These are phyloP conservation scores for Singerocomus inundabilis DNA, from an alignment of 1,284 basidiomycete genomes.

Conservation along the genomic window DNA sequence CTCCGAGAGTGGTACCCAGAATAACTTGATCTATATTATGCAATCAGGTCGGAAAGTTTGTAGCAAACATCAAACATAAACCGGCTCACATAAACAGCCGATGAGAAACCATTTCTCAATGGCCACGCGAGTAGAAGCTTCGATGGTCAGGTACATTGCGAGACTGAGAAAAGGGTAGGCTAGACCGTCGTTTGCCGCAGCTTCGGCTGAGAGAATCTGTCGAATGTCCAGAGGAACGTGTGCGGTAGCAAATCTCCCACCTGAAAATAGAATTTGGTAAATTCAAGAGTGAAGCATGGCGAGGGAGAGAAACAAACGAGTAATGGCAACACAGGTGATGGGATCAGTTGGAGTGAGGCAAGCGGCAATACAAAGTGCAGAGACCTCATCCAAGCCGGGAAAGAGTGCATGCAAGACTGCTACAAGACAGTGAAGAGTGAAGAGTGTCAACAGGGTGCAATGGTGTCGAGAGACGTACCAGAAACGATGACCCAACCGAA, in stretches of 20 bases:
- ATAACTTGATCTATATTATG: constrained; percentile 74
- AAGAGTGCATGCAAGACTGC: constrained; percentile 67
- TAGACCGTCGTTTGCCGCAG: constrained; percentile 83
- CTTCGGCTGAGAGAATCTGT: constrained; percentile 87
- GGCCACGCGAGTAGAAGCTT: constrained; percentile 61
- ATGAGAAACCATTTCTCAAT: constrained; percentile 79
- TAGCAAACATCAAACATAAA: neutral
- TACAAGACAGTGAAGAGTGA: constrained; percentile 19
- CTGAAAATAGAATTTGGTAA: constrained; percentile 49
- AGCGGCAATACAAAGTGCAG: constrained; percentile 83
- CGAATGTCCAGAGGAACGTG: constrained; percentile 87
- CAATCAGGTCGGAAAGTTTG: constrained; percentile 3
- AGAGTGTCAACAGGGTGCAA: neutral
- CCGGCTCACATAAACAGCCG: constrained; percentile 69
- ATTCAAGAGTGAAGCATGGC: neutral
- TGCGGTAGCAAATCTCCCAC: constrained; percentile 85
- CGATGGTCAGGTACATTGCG: constrained; percentile 82
- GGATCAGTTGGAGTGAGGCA: constrained; percentile 95
- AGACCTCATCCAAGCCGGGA: constrained; percentile 65
- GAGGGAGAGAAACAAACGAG: constrained; percentile 22
- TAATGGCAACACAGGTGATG: constrained; percentile 55
- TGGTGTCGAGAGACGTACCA: constrained; percentile 36
- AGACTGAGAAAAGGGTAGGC: constrained; percentile 93
- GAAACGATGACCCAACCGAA: constrained; percentile 72
- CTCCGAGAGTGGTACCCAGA: constrained; percentile 76